Evolutionary conservation across 495 filamentous ascomycete genomes (phyloP).

Genomic region (Xanthoparmelia taractica): DNA sequence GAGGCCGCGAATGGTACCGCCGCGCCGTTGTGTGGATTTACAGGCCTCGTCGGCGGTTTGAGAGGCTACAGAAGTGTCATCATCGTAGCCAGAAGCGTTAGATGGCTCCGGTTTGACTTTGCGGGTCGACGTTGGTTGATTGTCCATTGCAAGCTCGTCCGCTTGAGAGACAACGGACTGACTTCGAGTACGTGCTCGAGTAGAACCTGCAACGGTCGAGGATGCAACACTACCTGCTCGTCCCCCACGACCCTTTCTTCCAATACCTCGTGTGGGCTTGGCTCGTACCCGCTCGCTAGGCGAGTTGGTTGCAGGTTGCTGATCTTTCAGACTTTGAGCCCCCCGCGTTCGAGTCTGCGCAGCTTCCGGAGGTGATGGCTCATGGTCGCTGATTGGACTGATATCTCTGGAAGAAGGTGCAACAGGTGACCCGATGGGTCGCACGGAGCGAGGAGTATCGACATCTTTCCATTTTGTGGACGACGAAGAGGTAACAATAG

Average conservation of each 20-base stretch:
- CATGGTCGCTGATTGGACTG: slow-evolving; percentile 47
- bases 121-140: slow-evolving; percentile 34
- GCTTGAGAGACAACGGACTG: slow-evolving; percentile 52
- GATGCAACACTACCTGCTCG: slow-evolving; percentile 49
- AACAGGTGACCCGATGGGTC: slow-evolving; percentile 37
- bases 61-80: slow-evolving; percentile 23
- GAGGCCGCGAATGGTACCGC: slow-evolving; percentile 41
- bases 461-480: slow-evolving; percentile 47
- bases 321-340: slow-evolving; percentile 26
- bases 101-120: slow-evolving; percentile 62
- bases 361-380: slow-evolving; percentile 35
- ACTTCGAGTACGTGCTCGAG: slow-evolving; percentile 43
- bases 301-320: slow-evolving; percentile 16
- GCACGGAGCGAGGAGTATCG: slow-evolving; percentile 28
- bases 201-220: slow-evolving; percentile 33
- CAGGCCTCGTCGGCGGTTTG: slow-evolving; percentile 23
- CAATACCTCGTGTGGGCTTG: slow-evolving; percentile 27
- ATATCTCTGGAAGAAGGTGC: slow-evolving; percentile 44
- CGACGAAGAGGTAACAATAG: slow-evolving; percentile 40
- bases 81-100: slow-evolving; percentile 45
- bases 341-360: slow-evolving; percentile 34
- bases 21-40: slow-evolving; percentile 20
- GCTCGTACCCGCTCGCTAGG: slow-evolving; percentile 22
- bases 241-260: slow-evolving; percentile 32
- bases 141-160: slow-evolving; percentile 46